Conservation (phyloP, 2,329 filamentous ascomycete species). For the Aspergillus chevalieri region DNA sequence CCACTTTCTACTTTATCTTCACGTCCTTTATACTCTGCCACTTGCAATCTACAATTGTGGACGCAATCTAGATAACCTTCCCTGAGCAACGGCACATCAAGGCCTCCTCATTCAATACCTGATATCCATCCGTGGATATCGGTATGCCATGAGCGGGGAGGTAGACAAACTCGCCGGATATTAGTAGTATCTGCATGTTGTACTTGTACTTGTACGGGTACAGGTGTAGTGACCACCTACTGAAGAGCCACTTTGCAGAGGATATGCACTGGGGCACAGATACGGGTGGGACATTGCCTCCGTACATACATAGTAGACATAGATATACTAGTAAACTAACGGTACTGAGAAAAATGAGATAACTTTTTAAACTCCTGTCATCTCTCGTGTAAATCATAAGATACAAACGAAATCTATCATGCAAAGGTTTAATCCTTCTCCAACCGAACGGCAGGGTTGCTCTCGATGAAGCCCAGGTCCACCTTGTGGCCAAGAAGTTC, state of each 20-base stretch:
- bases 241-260: conserved; percentile 61
- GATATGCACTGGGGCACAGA: conserved; percentile 59
- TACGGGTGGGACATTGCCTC: conserved; percentile 55
- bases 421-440: conserved; percentile 62
- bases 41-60: too few species aligned
- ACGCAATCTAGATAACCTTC: not conserved
- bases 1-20: not conserved
- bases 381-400: conserved; percentile 4
- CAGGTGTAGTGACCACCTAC: conserved; percentile 37
- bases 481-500: conserved; percentile 93
- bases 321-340: not conserved
- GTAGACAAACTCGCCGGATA: conserved; percentile 13
- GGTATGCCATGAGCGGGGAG: conserved; percentile 1
- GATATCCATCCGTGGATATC: not conserved
- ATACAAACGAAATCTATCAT: conserved; percentile 16
- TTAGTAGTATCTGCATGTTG: conserved; percentile 3
- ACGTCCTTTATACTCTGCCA: not conserved
- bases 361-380: not conserved
- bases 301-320: not conserved
- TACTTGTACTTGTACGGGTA: not conserved
- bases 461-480: conserved; percentile 85
- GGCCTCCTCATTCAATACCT: conserved; percentile 34
- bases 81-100: conserved; percentile 36
- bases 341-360: not conserved
- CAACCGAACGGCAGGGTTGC: conserved; percentile 82